Base-by-base conservation (phyloP, 2,329 filamentous ascomycete species). In the Pestalotiopsis sp. region DNA sequence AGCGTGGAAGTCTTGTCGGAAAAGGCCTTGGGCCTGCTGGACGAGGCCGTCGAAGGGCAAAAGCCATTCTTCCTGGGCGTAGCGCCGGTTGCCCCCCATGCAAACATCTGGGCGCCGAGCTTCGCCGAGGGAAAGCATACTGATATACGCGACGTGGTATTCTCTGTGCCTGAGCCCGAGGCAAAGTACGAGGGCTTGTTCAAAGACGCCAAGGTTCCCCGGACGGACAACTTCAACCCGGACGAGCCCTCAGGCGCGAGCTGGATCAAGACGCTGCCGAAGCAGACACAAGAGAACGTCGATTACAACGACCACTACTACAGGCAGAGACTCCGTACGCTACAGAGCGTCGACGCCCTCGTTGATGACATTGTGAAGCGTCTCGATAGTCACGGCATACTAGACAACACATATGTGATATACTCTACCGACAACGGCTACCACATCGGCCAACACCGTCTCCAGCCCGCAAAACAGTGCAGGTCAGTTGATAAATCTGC, bases 161-260 rank as follows among this genome's bases (percentile, higher is more conserved):
- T 88, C 76, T 80, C 80, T 2, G 81, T 84, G 0, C 89, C 91
- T 0, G 81, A 91, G 17, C 85, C 90, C 0, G 84, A 88, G 0
- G 81, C 87, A 57, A 82, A 89, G 58, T 90, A 93, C 71, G 81
- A 84, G 36, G 77, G 90, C 74, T 82, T 92, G 0, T 93, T 93
- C 74, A 76, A 82, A 4, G 84, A 87, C 63, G 84, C 83, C 0
- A 84, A 81, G 23, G 85, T 92, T 0, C 91, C 91, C 0, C 81
- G 91, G 11, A 88, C 84, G 0, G 79, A 83, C 0, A 87, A 88
- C 74, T 93, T 92, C 78, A 93, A 93, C 73, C 90, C 91, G 0
- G 83, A 87, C 4, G 80, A 82, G n/a, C 64, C 69, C 17, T 68
- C 65, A n/a, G 70, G 70, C 2, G 85, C 81, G 11, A 81, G 74